Evolutionary conservation across 352 stramenopile species (phyloP), one percentile per base, ranked within the genome.

Genomic region (Elongisporangium prolatum): DNA sequence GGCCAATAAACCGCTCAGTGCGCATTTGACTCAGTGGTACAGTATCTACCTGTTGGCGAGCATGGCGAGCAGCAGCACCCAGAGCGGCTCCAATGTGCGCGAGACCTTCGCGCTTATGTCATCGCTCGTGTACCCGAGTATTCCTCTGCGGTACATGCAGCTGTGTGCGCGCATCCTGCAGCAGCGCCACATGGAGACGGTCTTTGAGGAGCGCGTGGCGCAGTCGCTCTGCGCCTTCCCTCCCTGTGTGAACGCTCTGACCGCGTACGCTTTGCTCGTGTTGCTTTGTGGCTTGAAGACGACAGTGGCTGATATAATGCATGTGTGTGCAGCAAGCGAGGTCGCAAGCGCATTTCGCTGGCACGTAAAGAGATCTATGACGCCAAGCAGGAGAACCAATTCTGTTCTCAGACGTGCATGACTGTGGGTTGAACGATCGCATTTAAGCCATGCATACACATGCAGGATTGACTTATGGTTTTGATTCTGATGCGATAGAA

Each of bases 71-170:
- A 57, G 61, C 9, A 74, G 40, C 13, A 22, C 55, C 17, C 58
- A 65, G 55, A 57, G 67, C 38, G 70, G 80, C 58, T 91, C 84
- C 21, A 91, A 52, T 62, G 77, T 90, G 38, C 79, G 84, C 44
- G 86, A 95, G 61, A 75, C 80, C 13, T 95, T 92, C 71, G 63
- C 72, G 54, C 74, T 95, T 55, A 92, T 92, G 83, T 76, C 83
- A 40, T 86, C 84, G 68, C 70, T 95, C 7, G 71, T 95, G 37
- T 80, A 69, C 49, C 80, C 83, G 1, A 54, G 50, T 22, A 82
- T 95, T 21, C 79, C 86, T 14, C 18, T 86, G 52, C 73, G 61
- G 28, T 95, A 86, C 63, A 60, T 95, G 54, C 78, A 93, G 24
- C 55, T 83, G 50, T 89, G 83, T 53, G 72, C 66, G 17, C 60